These are phyloP conservation scores for Fusarium compactum DNA, from an alignment of 2,329 filamentous ascomycete genomes.

Conservation along the genomic window DNA sequence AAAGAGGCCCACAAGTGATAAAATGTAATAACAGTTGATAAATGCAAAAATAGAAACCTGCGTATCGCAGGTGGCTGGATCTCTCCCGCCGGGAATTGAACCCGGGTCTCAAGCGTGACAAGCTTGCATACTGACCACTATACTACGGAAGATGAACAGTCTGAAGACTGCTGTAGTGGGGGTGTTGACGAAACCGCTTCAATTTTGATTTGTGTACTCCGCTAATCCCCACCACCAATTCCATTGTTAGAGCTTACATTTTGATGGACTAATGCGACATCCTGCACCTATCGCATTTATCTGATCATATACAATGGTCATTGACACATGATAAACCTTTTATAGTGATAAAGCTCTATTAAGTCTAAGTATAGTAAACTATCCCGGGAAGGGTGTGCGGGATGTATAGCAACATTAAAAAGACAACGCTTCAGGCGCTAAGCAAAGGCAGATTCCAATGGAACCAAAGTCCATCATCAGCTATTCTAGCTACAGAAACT, in stretches of 20 bases:
- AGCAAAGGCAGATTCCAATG: not conserved
- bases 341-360: not conserved
- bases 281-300: not conserved
- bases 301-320: not conserved
- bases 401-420: not conserved
- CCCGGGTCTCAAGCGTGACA: constrained; percentile 27
- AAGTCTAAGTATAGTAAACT: not conserved
- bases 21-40: accelerated
- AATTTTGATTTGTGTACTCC: accelerated
- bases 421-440: not conserved
- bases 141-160: constrained; percentile 26
- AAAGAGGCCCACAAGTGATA: accelerated
- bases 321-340: accelerated
- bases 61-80: constrained; percentile 25
- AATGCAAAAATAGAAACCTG: constrained; percentile 5
- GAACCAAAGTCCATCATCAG: not conserved
- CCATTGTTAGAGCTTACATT: not conserved
- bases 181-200: not conserved
- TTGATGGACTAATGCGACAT: not conserved
- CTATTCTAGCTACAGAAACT: not conserved
- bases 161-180: constrained; percentile 20
- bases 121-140: constrained; percentile 30
- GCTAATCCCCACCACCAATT: not conserved
- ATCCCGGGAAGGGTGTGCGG: no score
- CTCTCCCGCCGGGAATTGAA: constrained; percentile 29